Evolutionary conservation across 257 asterid species (phyloP), one percentile per base, ranked within the genome.

Genomic region (Ocimum tenuiflorum): DNA sequence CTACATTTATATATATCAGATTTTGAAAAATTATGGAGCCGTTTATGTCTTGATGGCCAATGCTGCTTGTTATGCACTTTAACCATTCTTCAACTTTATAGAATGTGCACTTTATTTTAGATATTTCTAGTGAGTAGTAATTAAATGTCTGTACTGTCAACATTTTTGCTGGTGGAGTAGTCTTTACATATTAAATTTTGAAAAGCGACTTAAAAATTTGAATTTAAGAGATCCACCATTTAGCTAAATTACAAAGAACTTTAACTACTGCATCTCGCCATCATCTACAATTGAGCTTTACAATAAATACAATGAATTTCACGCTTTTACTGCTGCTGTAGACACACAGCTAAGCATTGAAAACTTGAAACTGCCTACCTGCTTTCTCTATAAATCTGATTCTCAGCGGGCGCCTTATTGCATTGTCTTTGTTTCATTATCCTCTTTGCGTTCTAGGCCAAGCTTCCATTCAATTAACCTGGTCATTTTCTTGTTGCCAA

Each of bases 211-310:
- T 42, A 0, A 42, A 42, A 41, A 47, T 15, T 68, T 65, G 13
- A 68, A 74, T 23, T 67, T 67, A 43, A 70, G 47, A 63, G 31
- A 55, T 63, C 57, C 35, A 31, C 36, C 20, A 52, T 69, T 68
- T 13, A 63, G 79, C 69, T 18, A 69, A 63, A 62, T 42, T 58
- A 63, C 71, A 74, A 74, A 38, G 0, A 29, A 31, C 13, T 63
- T 50, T 29, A 63, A 56, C 75, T 36, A 47, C 47, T 15, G 18
- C 67, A 38, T 61, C 46, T 47, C 41, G 12, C 61, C 39, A 14
- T 52, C 18, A 39, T 54, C 38, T 53, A 53, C 19, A 4, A 18
- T 20, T 52, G 68, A 29, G 13, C 18, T 62, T 74, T 61, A 45
- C 75, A 39, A 68, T 74, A 63, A 68, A 20, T 41, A 35, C 63